Evolutionary conservation across 192 early-diverging fungal species (phyloP), one percentile per base, ranked within the genome.

Genomic region (Kappamyces sp.): DNA sequence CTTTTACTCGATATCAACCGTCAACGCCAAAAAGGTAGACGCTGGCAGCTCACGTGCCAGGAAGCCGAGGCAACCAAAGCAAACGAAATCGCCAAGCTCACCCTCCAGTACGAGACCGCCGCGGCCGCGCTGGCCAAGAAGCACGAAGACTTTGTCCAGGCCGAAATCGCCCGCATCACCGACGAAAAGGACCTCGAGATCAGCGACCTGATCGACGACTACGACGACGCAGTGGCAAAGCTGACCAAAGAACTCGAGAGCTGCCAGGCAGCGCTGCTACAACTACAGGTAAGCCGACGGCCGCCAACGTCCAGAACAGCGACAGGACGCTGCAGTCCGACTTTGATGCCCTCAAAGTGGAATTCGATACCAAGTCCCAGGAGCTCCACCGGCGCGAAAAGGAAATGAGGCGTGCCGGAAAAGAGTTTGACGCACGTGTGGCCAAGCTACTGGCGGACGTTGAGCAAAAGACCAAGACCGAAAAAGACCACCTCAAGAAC

Each of bases 1-100:
- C 22, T 58, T 61, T 39, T 49, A 68, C 50, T 68, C 71, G 9
- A 66, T 63, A 15, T 47, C 64, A 47, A 47, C 64, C 9, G 15
- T 77, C 5, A 57, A 54, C 38, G 63, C 63, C 37, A 73, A 77
- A 54, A 76, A 72, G 67, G 73, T 75, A 33, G 34, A 2, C 11
- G 3, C 33, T 62, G 11, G 15, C 45, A 2, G 5, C 5, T 59
- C 15, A 14, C 7, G 15, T 53, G 46, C 54, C 58, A 69, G 71
- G 72, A 73, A 60, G 72, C 72, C 1, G 75, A 77, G 52, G 47
- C 9, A 2, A 36, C 46, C 12, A 43, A 61, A n/a, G 31, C 39
- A 41, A 14, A n/a, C 6, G 67, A 67, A 49, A 35, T 64, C 9
- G 36, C 38, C 14, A 31, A 49, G 6, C 37, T 65, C 11, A 66